phyloP scores from a whole-genome alignment of 352 stramenopile genomes.

The Phytophthora citrophthora region DNA sequence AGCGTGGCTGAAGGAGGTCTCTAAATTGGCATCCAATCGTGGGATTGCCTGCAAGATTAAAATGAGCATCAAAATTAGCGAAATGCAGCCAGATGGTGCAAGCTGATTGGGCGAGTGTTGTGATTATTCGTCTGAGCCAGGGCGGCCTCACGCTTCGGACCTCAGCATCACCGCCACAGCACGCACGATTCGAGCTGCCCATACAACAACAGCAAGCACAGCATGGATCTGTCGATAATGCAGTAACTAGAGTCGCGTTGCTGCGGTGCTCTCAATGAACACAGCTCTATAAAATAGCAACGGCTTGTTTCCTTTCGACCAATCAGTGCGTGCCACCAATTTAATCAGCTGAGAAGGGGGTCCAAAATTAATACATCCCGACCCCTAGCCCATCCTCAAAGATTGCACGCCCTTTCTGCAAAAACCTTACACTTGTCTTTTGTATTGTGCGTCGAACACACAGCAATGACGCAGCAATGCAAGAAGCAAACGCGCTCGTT shows the following conservation, averaged over 20 bases:
- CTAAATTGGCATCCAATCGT: too few relatives aligned
- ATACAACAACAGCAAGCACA: too few relatives aligned
- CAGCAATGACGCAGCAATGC: neutral
- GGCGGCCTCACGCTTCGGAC: neutral
- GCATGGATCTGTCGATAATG: too few relatives aligned
- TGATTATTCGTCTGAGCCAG: slow-evolving; percentile 34
- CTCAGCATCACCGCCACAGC: too few relatives aligned
- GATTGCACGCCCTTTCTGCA: neutral
- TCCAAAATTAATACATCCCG: slow-evolving; percentile 22
- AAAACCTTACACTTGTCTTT: slow-evolving; percentile 3
- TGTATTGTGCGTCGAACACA: slow-evolving; percentile 12
- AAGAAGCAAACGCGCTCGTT: neutral
- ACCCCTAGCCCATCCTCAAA: neutral
- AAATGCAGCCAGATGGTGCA: slow-evolving; percentile 19
- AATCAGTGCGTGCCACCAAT: too few relatives aligned
- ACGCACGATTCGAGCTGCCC: too few relatives aligned
- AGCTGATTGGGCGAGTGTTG: slow-evolving; percentile 12
- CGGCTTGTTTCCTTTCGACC: too few relatives aligned
- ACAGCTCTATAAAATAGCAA: too few relatives aligned
- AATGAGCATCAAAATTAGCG: slow-evolving; percentile 16
- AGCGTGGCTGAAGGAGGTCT: too few relatives aligned
- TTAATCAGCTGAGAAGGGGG: too few relatives aligned
- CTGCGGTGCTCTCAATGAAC: too few relatives aligned
- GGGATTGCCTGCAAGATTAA: slow-evolving; percentile 12
- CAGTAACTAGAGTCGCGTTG: too few relatives aligned